Base-by-base conservation (phyloP, 805 yeast species). In the Monosporozyma aquatica region DNA sequence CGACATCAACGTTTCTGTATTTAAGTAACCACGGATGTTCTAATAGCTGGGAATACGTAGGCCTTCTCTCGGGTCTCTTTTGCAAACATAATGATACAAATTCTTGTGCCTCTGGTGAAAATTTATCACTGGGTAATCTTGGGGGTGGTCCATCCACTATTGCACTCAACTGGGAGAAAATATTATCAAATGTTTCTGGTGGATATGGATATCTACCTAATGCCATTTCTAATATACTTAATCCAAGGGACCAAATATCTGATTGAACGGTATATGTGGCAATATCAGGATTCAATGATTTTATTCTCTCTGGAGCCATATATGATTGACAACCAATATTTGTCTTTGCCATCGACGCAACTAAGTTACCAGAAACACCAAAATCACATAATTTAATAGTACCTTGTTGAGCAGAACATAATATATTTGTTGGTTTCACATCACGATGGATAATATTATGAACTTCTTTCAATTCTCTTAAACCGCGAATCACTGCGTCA, bases 301-400 rank as follows among this genome's bases (percentile, higher is more conserved):
- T 79, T 52, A 92, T 92, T 56, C 98, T 75, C 60, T 90, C 98
- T 1, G 98, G 98, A 1, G 97, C 97, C 97, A 92, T 92, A 63
- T 90, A 90, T 1, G 95, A 83, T 65, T 92, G 98, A 64, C 98
- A 90, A 4, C 98, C 98, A 50, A 90, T 87, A 54, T 92, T 90
- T 0, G 98, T 90, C 55, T 87, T 80, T 13, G 97, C 97, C 53
- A 90, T 70, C 0, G 95, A 86, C 2, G 97, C 95, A 18, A 92
- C 97, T 47, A 90, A 68, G 57, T 90, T 90, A 15, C 97, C 97
- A 42, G 87, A 77, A 18, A 90, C 98, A 41, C 98, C 98, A 63
- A 90, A 90, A 65, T 90, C 98, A 67, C 96, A 87, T 23, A 90
- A 68, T 61, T 90, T 90, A 28, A 90, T 83, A 47, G 82, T 80